Conservation (phyloP, 306 rosid species). For the Datisca glomerata region DNA sequence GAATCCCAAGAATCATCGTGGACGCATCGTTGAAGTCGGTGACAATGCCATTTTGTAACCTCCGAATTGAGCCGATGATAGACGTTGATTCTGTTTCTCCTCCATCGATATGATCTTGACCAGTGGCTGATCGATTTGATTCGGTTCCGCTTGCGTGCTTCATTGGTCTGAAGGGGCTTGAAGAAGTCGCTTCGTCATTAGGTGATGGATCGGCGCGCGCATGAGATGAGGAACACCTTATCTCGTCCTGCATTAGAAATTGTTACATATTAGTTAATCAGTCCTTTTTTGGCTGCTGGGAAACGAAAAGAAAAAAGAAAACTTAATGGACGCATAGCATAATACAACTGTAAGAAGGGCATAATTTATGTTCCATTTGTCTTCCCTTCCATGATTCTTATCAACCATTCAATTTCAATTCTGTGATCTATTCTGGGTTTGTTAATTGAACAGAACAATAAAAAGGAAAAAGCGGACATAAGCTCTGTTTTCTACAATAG, state of each 20-base stretch:
- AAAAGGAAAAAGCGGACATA: neutral
- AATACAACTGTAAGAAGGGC: too few relatives aligned
- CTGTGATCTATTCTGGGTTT: neutral
- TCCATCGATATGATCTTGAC: neutral
- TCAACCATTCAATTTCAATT: neutral
- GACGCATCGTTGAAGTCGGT: slow-evolving; percentile 11
- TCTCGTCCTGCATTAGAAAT: slow-evolving; percentile 20
- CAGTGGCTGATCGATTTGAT: slow-evolving; percentile 1
- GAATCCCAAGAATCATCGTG: slow-evolving; percentile 20
- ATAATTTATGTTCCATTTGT: too few relatives aligned
- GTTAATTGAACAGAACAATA: neutral
- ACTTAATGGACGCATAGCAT: neutral
- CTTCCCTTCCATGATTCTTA: neutral
- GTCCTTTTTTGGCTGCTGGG: slow-evolving; percentile 4
- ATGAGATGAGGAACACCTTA: slow-evolving; percentile 5
- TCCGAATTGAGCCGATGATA: slow-evolving; percentile 20
- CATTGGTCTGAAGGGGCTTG: slow-evolving; percentile 10
- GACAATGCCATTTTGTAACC: slow-evolving; percentile 12
- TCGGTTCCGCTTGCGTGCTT: slow-evolving; percentile 17
- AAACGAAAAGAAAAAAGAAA: neutral
- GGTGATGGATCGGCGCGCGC: slow-evolving; percentile 1
- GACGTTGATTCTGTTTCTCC: slow-evolving; percentile 14
- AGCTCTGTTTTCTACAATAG: too few relatives aligned
- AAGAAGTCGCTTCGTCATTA: slow-evolving; percentile 18
- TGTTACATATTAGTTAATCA: neutral